Conservation (phyloP, 345 rosid species). For the Linum lewisii region DNA sequence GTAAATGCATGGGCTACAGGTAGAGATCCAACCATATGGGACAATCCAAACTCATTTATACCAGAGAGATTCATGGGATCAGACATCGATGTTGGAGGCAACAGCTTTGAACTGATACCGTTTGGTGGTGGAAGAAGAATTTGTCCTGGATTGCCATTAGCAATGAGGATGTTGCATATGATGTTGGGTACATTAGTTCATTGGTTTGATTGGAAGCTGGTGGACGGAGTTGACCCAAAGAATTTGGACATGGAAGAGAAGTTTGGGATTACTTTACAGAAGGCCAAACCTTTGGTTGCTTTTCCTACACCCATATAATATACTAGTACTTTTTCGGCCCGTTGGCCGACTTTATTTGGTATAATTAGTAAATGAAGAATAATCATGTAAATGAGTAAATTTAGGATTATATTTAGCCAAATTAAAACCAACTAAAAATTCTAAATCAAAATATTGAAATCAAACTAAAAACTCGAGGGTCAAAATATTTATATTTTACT, state of each 20-base stretch:
- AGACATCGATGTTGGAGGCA: constrained; percentile 26
- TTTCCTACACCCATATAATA: constrained; percentile 2
- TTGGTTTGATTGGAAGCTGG: constrained; percentile 35
- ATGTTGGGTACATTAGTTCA: constrained; percentile 33
- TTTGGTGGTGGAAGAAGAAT: constrained; percentile 40
- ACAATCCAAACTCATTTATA: constrained; percentile 18
- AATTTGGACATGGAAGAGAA: constrained; percentile 28
- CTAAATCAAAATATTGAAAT: no score
- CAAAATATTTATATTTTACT: no score
- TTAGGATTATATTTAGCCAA: no score
- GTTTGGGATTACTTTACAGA: constrained; percentile 24
- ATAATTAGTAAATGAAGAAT: no score
- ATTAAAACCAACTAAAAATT: no score
- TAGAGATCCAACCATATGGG: constrained; percentile 36
- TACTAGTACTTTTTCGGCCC: no score
- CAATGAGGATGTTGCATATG: constrained; percentile 28
- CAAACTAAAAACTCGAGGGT: no score
- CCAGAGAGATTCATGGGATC: constrained; percentile 41
- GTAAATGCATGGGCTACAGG: constrained; percentile 48
- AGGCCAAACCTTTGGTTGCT: constrained; percentile 30
- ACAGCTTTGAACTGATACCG: constrained; percentile 27
- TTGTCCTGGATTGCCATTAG: constrained; percentile 40
- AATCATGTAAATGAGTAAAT: no score
- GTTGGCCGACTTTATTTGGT: no score
- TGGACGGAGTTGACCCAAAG: constrained; percentile 18